Conservation (phyloP, 306 rosid species). For the Cucurbita moschata region DNA sequence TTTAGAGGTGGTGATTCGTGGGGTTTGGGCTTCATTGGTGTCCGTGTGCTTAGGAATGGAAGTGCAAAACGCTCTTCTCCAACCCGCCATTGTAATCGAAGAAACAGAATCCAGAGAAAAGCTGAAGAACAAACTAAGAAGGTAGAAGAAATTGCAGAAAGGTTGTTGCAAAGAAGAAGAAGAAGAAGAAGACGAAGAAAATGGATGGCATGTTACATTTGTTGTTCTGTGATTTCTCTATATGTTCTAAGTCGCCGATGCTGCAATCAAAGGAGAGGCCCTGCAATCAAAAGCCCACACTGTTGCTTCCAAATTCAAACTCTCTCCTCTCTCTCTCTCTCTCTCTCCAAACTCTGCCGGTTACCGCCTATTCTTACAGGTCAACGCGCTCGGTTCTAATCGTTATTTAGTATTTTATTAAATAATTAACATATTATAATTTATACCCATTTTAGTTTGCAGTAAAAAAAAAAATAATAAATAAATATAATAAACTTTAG, state of each 20-base stretch:
- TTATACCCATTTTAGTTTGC: too few relatives aligned
- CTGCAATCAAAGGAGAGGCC: constrained; percentile 6
- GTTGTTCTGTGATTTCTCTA: constrained; percentile 5
- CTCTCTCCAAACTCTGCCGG: constrained; percentile 27
- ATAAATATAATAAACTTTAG: not conserved
- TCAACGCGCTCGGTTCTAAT: constrained; percentile 33
- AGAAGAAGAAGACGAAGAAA: not conserved
- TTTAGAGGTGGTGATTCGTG: constrained; percentile 45
- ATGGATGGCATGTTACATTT: constrained; percentile 5
- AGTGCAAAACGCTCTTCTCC: constrained; percentile 96
- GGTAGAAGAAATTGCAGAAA: not conserved
- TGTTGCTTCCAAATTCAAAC: constrained; percentile 37
- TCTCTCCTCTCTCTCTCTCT: not conserved
- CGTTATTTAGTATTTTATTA: not conserved
- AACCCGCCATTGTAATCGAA: constrained; percentile 39
- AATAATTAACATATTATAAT: not conserved
- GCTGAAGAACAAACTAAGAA: not conserved
- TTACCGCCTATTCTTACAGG: constrained; percentile 27
- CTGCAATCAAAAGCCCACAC: constrained; percentile 28
- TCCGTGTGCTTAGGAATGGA: constrained; percentile 55
- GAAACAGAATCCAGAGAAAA: not conserved
- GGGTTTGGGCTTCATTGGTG: constrained; percentile 31
- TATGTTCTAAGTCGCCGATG: constrained; percentile 7
- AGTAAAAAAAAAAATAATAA: too few relatives aligned
- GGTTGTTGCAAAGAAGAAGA: too few relatives aligned